Conservation (phyloP, 768 basidiomycete genomes). For the Hygrocybe coccinea region DNA sequence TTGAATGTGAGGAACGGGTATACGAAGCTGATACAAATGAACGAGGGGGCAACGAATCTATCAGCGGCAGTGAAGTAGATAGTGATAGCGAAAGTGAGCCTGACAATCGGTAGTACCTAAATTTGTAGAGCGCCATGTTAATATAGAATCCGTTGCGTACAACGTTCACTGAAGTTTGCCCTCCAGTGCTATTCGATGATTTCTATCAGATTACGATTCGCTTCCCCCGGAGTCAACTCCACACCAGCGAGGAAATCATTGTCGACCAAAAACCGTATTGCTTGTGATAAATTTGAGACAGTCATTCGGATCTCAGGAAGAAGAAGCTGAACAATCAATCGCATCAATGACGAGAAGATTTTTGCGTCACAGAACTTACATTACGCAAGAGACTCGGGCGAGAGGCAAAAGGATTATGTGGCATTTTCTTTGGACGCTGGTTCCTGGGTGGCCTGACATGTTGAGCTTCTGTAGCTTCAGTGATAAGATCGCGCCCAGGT, state of each 20-base stretch:
- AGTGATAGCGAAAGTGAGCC: constrained; percentile 9
- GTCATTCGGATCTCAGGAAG: constrained; percentile 84
- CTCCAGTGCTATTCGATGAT: constrained; percentile 35
- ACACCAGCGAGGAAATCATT: constrained; percentile 83
- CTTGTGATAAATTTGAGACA: constrained; percentile 88
- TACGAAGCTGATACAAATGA: constrained; percentile 58
- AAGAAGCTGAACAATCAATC: constrained; percentile 50
- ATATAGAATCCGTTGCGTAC: too few species aligned
- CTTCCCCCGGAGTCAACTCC: constrained; percentile 77
- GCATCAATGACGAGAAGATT: constrained; percentile 8
- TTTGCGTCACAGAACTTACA: constrained; percentile 40
- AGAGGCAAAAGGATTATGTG: constrained; percentile 60
- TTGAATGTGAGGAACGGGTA: constrained; percentile 67
- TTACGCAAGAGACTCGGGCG: constrained; percentile 73
- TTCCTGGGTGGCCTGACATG: not conserved
- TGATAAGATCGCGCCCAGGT: not conserved
- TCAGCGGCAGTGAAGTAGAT: constrained; percentile 25
- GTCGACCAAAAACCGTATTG: constrained; percentile 82
- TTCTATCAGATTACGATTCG: constrained; percentile 56
- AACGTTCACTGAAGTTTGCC: too few species aligned
- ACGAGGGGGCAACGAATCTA: constrained; percentile 32
- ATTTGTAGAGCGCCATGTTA: constrained; percentile 1
- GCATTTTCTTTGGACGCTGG: constrained; percentile 9
- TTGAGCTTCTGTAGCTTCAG: not conserved
- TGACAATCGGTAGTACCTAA: constrained; percentile 16